Evolutionary conservation across 1,284 basidiomycete genomes (phyloP).

Genomic region (Sanghuangporus baumii): DNA sequence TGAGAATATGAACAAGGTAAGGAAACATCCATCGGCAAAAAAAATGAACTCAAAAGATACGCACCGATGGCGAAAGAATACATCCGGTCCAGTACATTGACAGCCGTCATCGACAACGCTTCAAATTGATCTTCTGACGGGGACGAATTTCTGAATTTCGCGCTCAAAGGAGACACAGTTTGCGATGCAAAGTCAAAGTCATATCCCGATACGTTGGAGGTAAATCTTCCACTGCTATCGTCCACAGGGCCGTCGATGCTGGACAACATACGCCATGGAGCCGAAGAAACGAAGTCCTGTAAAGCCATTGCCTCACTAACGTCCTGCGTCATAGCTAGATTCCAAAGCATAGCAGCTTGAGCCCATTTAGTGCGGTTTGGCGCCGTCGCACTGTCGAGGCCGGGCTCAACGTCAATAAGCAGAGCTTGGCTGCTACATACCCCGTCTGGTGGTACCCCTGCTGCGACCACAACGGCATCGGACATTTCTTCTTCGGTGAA

Average conservation of each 20-base stretch:
- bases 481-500: conserved; percentile 40
- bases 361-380: conserved; percentile 53
- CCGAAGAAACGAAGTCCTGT: conserved; percentile 39
- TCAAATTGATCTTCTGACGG: conserved; percentile 42
- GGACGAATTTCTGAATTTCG: conserved; percentile 42
- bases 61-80: conserved; percentile 53
- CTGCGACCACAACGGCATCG: conserved; percentile 42
- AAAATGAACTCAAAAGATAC: not conserved
- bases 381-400: conserved; percentile 32
- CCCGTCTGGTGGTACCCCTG: conserved; percentile 34
- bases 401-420: conserved; percentile 50
- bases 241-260: conserved; percentile 36
- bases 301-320: conserved; percentile 32
- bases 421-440: conserved; percentile 48
- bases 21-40: not conserved
- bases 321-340: conserved; percentile 46
- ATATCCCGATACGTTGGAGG: conserved; percentile 42
- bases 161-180: conserved; percentile 36
- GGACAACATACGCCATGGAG: conserved; percentile 41
- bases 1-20: not conserved
- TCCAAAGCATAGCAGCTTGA: conserved; percentile 55
- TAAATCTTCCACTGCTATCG: conserved; percentile 30
- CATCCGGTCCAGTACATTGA: conserved; percentile 46
- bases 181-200: conserved; percentile 55
- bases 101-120: conserved; percentile 35